Base-by-base conservation (phyloP, 805 yeast genomes). In the Nematodospora valgi region DNA sequence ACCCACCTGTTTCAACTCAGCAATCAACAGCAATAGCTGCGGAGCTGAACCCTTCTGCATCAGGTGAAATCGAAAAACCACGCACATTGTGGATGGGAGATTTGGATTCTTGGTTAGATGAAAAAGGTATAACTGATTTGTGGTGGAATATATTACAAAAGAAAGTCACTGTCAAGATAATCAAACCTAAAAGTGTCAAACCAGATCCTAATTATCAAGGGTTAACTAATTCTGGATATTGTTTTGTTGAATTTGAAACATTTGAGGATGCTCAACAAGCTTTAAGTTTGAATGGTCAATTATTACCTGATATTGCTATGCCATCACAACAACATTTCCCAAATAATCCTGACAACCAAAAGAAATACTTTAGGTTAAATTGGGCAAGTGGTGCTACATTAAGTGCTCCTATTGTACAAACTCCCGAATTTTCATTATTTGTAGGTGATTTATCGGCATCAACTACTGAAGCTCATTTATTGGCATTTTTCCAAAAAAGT, bases 21-120 rank as follows among this genome's bases (percentile, higher is more conserved):
- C 64, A 62, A 40, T 59, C 60, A 33, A 55, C 54, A 23, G 35
- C 24, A 6, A 14, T 27, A 14, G 49, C 44, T 9, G 64, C 64
- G 22, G 17, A 20, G 14, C 6, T 15, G 8, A 14, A 10, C 14
- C 7, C 31, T n/a, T 11, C 15, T 4, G 7, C 15, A 6, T 17
- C 46, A 8, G 46, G 43, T 3, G 46, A 47, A 12, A 35, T 45
- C 2, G 58, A 52, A n/a, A 68, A 74, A 11, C 87, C 94, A 17
- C 70, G 82, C 41, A 84, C 94, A 1, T 61, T 84, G 21, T 84
- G 94, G 94, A 84, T 84, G 94, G 94, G 94, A 8, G 93, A 84
- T 56, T 63, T 84, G 45, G 91, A 84, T 51, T 86, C 91, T 1
- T 76, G 82, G 76, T 75, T 82, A 49, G 86, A 81, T 51, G 93